A percentile compares a stretch with the other conserved stretches of the same genome.
These are phyloP conservation scores for Termitomyces sp. DNA, from an alignment of 768 basidiomycete species.

Conservation along the genomic window DNA sequence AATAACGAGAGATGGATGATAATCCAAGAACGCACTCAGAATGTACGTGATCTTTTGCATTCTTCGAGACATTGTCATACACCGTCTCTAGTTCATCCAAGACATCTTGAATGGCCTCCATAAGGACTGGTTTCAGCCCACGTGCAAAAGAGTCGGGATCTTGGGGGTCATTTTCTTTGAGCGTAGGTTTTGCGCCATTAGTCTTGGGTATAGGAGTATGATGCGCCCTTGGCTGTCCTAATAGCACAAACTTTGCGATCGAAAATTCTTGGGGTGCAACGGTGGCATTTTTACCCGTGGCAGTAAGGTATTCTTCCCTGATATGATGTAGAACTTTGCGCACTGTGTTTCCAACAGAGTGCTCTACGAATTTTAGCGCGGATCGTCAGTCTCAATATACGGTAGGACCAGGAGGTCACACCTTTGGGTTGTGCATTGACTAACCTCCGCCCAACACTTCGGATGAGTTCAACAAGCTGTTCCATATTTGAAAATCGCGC, in stretches of 20 bases:
- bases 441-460: conserved; percentile 71
- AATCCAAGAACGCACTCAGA: conserved; percentile 69
- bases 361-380: conserved; percentile 48
- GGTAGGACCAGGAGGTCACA: conserved; percentile 32
- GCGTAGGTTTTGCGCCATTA: conserved; percentile 48
- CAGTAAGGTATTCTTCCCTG: conserved; percentile 90
- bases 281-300: conserved; percentile 42
- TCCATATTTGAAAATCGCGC: conserved; percentile 85
- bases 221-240: conserved; percentile 67
- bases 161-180: conserved; percentile 67
- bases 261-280: conserved; percentile 47
- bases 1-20: background rate
- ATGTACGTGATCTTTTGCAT: conserved; percentile 93
- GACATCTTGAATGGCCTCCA: conserved; percentile 96
- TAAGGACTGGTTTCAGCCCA: conserved; percentile 85
- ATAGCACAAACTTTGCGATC: conserved; percentile 78
- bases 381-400: background rate
- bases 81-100: conserved; percentile 95
- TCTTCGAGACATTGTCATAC: conserved; percentile 91
- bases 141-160: conserved; percentile 77
- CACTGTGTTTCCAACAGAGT: conserved; percentile 92
- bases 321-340: conserved; percentile 91
- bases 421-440: conserved; percentile 96
- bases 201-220: conserved; percentile 27
- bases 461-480: conserved; percentile 76